These are phyloP conservation scores for Guyanaporus albipodus DNA, from an alignment of 768 basidiomycete species.

Conservation along the genomic window DNA sequence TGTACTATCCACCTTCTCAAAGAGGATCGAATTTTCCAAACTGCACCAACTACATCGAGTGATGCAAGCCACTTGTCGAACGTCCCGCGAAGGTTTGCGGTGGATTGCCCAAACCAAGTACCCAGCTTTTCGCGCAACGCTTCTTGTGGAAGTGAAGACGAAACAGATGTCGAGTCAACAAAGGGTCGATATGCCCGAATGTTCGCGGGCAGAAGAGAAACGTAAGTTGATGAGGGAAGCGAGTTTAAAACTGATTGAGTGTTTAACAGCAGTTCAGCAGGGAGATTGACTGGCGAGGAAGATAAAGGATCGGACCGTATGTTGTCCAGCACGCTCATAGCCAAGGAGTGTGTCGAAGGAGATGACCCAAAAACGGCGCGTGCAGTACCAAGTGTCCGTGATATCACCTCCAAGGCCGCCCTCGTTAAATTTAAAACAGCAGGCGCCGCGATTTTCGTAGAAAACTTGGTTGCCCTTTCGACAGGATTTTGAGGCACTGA, in stretches of 20 bases:
- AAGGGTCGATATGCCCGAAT: conserved; percentile 83
- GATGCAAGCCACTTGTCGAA: conserved; percentile 55
- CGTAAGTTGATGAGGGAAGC: conserved; percentile 81
- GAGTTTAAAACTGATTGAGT: conserved; percentile 63
- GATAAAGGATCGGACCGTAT: conserved; percentile 52
- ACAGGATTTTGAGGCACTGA: conserved; percentile 14
- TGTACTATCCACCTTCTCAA: conserved; percentile 44
- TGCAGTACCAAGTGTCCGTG: conserved; percentile 53
- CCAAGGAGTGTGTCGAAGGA: conserved; percentile 40
- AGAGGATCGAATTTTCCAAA: conserved; percentile 66
- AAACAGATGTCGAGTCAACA: conserved; percentile 63
- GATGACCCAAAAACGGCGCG: conserved; percentile 53
- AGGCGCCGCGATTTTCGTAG: conserved; percentile 37
- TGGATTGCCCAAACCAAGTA: conserved; percentile 62
- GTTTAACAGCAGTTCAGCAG: conserved; percentile 55
- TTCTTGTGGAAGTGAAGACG: conserved; percentile 44
- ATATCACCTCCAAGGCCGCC: conserved; percentile 50
- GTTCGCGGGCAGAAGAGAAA: conserved; percentile 66
- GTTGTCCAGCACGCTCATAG: conserved; percentile 51
- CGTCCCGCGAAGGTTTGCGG: conserved; percentile 40
- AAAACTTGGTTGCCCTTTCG: conserved; percentile 1
- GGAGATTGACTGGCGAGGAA: conserved; percentile 30
- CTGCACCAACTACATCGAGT: conserved; percentile 56
- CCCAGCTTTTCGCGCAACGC: conserved; percentile 46
- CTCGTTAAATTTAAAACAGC: conserved; percentile 54